These are phyloP conservation scores for Candida caryicola DNA, from an alignment of 805 yeast species.

Conservation along the genomic window DNA sequence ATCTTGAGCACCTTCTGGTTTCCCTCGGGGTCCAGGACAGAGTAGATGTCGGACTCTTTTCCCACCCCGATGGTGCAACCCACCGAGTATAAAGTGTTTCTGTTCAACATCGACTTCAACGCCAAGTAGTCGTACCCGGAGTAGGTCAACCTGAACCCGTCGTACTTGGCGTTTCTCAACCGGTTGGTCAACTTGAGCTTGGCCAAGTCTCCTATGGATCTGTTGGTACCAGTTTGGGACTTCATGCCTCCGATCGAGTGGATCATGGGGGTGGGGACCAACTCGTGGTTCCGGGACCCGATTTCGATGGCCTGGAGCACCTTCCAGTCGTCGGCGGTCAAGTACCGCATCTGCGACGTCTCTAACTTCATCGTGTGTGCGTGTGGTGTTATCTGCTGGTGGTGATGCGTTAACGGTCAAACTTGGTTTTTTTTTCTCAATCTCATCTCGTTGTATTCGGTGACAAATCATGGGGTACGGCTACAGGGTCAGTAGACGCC, in stretches of 20 bases:
- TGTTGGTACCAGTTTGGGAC: conserved; percentile 70
- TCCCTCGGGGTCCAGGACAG: conserved; percentile 69
- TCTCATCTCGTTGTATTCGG: background rate
- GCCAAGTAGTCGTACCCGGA: conserved; percentile 93
- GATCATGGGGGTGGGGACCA: conserved; percentile 86
- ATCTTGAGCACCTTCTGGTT: conserved; percentile 73
- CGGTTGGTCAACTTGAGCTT: conserved; percentile 75
- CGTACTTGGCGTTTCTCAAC: conserved; percentile 88
- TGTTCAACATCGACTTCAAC: conserved; percentile 73
- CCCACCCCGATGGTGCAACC: conserved; percentile 95
- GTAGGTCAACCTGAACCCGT: conserved; percentile 87
- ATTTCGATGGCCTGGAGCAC: conserved; percentile 85
- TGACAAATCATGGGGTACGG: background rate
- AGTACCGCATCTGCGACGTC: conserved; percentile 88
- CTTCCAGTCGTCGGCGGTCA: conserved; percentile 86
- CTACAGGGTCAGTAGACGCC: background rate
- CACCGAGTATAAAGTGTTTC: conserved; percentile 69
- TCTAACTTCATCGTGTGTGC: conserved; percentile 88
- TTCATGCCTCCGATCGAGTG: conserved; percentile 76
- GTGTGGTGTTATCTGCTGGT: conserved; percentile 2
- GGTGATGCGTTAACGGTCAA: background rate
- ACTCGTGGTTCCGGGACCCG: conserved; percentile 90
- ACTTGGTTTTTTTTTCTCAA: background rate
- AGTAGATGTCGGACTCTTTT: conserved; percentile 92
- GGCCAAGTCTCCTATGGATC: conserved; percentile 82